These are phyloP conservation scores for Dactylella cylindrospora DNA, from an alignment of 2,329 filamentous ascomycete genomes.

Conservation along the genomic window DNA sequence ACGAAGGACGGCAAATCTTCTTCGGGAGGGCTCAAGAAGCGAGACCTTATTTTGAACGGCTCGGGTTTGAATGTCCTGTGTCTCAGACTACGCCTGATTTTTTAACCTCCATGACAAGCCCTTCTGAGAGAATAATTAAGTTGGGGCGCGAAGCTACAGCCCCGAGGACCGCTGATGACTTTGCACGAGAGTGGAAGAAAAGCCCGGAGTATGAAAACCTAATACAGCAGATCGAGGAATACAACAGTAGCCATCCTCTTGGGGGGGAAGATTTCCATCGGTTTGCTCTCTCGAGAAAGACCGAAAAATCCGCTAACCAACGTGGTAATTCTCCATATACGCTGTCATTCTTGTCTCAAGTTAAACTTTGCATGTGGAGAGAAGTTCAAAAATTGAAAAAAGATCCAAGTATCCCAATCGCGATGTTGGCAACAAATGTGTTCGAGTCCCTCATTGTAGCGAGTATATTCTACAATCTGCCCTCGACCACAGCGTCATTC, in stretches of 20 bases:
- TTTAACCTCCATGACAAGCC: constrained; percentile 71
- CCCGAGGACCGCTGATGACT: constrained; percentile 60
- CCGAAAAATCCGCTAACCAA: constrained; percentile 52
- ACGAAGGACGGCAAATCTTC: constrained; percentile 70
- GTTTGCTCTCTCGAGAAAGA: constrained; percentile 52
- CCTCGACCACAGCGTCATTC: constrained; percentile 44
- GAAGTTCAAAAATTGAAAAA: constrained; percentile 52
- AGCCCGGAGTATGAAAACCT: constrained; percentile 55
- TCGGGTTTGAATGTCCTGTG: constrained; percentile 72
- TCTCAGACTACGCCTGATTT: constrained; percentile 63
- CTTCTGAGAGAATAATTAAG: constrained; percentile 61
- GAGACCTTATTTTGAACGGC: constrained; percentile 67
- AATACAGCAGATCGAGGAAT: constrained; percentile 58
- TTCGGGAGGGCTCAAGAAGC: constrained; percentile 67
- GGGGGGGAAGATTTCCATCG: constrained; percentile 50
- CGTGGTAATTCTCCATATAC: constrained; percentile 52
- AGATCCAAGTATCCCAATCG: constrained; percentile 50
- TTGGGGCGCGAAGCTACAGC: constrained; percentile 62
- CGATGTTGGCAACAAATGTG: constrained; percentile 51
- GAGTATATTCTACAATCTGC: constrained; percentile 51
- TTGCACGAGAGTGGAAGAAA: constrained; percentile 58
- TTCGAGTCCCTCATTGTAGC: constrained; percentile 52
- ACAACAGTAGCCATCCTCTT: constrained; percentile 54
- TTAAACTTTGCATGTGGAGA: constrained; percentile 55
- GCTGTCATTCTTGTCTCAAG: constrained; percentile 57